A percentile compares a stretch with the other conserved stretches of the same genome.
These are phyloP conservation scores for Typha latifolia DNA, from an alignment of 176 grass and related monocot species.

Conservation along the genomic window DNA sequence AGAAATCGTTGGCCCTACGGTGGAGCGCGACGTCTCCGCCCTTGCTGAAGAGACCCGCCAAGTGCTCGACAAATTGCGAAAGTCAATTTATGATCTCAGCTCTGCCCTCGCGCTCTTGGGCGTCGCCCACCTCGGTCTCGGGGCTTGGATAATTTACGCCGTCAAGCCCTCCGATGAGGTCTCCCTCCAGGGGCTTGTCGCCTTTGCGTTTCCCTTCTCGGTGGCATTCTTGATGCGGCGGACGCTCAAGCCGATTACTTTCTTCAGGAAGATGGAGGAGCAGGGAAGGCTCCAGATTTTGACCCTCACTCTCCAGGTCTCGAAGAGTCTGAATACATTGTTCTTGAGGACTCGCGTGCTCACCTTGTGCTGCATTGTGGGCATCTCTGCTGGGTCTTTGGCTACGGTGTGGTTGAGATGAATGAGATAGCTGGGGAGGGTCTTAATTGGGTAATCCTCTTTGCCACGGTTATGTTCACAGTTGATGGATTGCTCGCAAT, in stretches of 20 bases:
- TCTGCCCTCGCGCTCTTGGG: slow-evolving; percentile 50
- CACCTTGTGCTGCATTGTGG: slow-evolving; percentile 50
- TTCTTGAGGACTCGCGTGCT: slow-evolving; percentile 62
- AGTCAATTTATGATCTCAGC: slow-evolving; percentile 56
- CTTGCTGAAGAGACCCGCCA: slow-evolving; percentile 73
- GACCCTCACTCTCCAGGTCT: slow-evolving; percentile 63
- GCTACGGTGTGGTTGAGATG: slow-evolving; percentile 37
- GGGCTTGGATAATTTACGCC: slow-evolving; percentile 50
- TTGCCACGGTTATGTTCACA: neutral
- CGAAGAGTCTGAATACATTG: slow-evolving; percentile 61
- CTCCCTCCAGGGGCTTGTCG: slow-evolving; percentile 47
- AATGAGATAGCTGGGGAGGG: neutral
- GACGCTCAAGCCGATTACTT: slow-evolving; percentile 68
- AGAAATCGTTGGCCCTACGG: slow-evolving; percentile 90
- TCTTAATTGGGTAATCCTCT: neutral
- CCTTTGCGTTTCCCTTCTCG: slow-evolving; percentile 79
- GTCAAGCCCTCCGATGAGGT: slow-evolving; percentile 34
- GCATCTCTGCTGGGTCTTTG: slow-evolving; percentile 57
- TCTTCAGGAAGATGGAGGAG: slow-evolving; percentile 97
- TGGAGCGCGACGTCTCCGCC: slow-evolving; percentile 68
- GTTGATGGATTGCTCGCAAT: neutral
- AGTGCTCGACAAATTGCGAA: slow-evolving; percentile 51
- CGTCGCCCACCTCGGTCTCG: slow-evolving; percentile 52
- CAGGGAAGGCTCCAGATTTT: slow-evolving; percentile 75
- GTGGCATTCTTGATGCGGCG: slow-evolving; percentile 64